phyloP scores from a whole-genome alignment of 805 yeast species.

The Ogataea polymorpha region DNA sequence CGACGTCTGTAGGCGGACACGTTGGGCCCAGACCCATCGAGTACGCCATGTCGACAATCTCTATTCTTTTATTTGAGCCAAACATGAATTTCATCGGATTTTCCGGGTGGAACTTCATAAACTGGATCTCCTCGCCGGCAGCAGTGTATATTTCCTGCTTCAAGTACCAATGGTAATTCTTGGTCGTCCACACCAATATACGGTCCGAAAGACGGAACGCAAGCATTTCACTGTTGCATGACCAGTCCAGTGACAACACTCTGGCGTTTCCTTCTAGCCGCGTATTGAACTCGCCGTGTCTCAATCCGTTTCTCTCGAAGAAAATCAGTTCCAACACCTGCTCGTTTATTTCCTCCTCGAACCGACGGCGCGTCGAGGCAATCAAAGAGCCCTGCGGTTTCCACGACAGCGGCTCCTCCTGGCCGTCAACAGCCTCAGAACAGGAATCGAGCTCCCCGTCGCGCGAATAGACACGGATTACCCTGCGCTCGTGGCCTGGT shows the following conservation, averaged over 20 bases:
- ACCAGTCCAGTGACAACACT: constrained; percentile 67
- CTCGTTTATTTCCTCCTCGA: constrained; percentile 48
- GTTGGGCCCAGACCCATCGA: constrained; percentile 68
- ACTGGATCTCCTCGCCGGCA: constrained; percentile 34
- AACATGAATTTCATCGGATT: constrained; percentile 73
- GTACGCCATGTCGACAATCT: constrained; percentile 65
- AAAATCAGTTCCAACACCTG: constrained; percentile 58
- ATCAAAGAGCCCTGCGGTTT: constrained; percentile 86
- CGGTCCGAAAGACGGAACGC: constrained; percentile 61
- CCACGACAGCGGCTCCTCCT: constrained; percentile 77
- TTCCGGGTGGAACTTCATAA: constrained; percentile 83
- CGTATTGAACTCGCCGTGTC: constrained; percentile 81
- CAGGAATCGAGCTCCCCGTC: constrained; percentile 78
- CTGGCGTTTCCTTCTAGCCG: constrained; percentile 52
- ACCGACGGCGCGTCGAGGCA: constrained; percentile 72
- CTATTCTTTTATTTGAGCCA: constrained; percentile 51
- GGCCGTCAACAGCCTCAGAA: constrained; percentile 84
- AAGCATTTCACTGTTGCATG: constrained; percentile 71
- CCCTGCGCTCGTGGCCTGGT: constrained; percentile 55
- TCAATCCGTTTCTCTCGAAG: constrained; percentile 89
- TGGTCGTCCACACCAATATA: constrained; percentile 86
- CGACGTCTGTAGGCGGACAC: constrained; percentile 63
- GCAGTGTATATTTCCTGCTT: constrained; percentile 65
- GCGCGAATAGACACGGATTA: constrained; percentile 76
- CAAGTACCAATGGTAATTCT: constrained; percentile 93